These are phyloP conservation scores for Cokeromyces recurvatus DNA, from an alignment of 371 early-diverging fungal species.

Conservation along the genomic window DNA sequence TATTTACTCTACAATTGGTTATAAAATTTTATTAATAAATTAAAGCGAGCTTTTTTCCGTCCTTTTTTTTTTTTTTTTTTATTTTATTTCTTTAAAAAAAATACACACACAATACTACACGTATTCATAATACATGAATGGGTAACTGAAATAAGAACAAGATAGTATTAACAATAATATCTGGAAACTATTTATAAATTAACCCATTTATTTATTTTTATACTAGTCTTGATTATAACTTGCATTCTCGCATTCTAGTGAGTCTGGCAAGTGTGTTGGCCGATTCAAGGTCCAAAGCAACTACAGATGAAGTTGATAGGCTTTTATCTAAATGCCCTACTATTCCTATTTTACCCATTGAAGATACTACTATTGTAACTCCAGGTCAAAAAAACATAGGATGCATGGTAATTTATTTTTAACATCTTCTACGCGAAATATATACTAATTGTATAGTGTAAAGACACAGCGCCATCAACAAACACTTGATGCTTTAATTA, in stretches of 20 bases:
- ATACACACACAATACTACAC: too few species aligned
- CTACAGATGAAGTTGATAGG: slow-evolving; percentile 28
- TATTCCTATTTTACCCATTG: slow-evolving; percentile 20
- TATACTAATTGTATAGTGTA: background rate
- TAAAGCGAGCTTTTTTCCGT: too few species aligned
- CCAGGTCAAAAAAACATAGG: slow-evolving; percentile 12
- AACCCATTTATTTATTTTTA: too few species aligned
- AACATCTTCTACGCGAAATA: background rate
- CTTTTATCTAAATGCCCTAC: slow-evolving; percentile 34
- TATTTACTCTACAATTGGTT: too few species aligned
- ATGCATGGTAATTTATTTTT: slow-evolving; percentile 20
- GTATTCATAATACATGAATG: too few species aligned
- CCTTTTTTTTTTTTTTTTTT: too few species aligned
- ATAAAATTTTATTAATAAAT: too few species aligned
- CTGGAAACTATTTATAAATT: too few species aligned
- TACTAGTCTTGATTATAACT: slow-evolving; percentile 32
- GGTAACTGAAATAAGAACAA: too few species aligned
- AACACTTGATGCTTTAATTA: slow-evolving; percentile 38
- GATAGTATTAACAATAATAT: too few species aligned
- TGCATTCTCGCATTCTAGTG: slow-evolving; percentile 60
- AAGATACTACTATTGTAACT: slow-evolving; percentile 15
- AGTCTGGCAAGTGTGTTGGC: slow-evolving; percentile 54
- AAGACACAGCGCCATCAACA: slow-evolving; percentile 43
- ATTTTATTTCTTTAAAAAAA: too few species aligned
- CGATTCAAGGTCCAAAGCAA: slow-evolving; percentile 33